Conservation (phyloP, 2,329 filamentous ascomycete genomes). For the Hirsutella rhossiliensis region DNA sequence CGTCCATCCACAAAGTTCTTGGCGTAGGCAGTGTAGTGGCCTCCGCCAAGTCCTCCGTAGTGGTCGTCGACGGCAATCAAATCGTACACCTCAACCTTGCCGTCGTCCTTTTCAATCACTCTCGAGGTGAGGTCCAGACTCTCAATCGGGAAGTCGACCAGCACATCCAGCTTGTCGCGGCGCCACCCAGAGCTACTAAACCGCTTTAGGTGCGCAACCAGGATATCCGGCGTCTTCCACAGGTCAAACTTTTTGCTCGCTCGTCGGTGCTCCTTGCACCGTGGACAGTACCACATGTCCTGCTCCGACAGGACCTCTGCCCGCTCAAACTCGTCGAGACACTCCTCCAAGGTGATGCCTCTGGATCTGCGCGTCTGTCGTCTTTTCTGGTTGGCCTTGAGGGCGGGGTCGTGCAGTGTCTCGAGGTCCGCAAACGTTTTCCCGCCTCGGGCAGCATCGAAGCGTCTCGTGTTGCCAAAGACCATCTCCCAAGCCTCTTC, state of each 20-base stretch:
- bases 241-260: constrained; percentile 95
- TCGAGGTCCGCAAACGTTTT: constrained; percentile 43
- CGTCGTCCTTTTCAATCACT: constrained; percentile 68
- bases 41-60: constrained; percentile 83
- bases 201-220: constrained; percentile 89
- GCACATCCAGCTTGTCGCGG: constrained; percentile 81
- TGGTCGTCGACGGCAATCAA: constrained; percentile 94
- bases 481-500: constrained; percentile 56
- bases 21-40: constrained; percentile 90
- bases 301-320: constrained; percentile 88
- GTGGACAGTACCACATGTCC: constrained; percentile 94
- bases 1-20: constrained; percentile 80
- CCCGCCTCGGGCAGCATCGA: constrained; percentile 40
- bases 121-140: constrained; percentile 71
- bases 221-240: constrained; percentile 91
- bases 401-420: constrained; percentile 47
- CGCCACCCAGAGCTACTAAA: constrained; percentile 78
- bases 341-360: constrained; percentile 79
- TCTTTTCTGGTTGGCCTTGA: constrained; percentile 50
- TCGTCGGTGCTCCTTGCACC: constrained; percentile 85
- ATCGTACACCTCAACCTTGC: constrained; percentile 79
- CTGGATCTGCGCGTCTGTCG: constrained; percentile 43
- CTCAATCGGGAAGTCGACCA: constrained; percentile 85
- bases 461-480: constrained; percentile 40
- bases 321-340: constrained; percentile 87